Evolutionary conservation across 257 asterid genomes (phyloP).

Genomic region (Solanum habrochaites): DNA sequence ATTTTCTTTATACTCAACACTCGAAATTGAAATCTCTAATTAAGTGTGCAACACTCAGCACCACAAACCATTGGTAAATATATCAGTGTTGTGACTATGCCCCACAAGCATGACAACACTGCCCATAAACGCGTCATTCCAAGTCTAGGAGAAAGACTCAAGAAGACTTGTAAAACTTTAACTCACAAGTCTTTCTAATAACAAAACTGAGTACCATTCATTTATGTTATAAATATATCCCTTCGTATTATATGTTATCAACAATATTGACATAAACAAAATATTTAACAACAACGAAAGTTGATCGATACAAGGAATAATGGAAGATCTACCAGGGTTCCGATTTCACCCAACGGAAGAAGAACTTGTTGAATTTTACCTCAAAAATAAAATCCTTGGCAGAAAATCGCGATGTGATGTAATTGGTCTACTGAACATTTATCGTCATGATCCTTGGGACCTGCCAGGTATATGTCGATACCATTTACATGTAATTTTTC

Average conservation of each 20-base stretch:
- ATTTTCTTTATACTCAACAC: rapidly evolving
- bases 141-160: not conserved
- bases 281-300: not conserved
- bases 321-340: constrained; percentile 27
- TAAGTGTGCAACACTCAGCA: too few species aligned
- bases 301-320: not conserved
- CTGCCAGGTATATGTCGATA: constrained; percentile 37
- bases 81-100: not conserved
- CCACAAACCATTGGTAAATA: not conserved
- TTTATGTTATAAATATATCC: not conserved
- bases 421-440: constrained; percentile 51
- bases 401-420: constrained; percentile 32
- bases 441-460: constrained; percentile 50
- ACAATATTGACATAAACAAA: not conserved
- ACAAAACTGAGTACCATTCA: not conserved
- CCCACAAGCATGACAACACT: not conserved
- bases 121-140: not conserved
- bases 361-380: constrained; percentile 24
- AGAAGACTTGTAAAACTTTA: not conserved
- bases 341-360: constrained; percentile 32
- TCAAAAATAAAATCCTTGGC: constrained; percentile 8
- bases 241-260: not conserved
- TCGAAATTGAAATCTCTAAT: rapidly evolving
- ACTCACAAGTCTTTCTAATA: not conserved
- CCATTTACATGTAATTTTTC: not conserved